These are phyloP conservation scores for Coccomyxa sp. DNA, from an alignment of 139 green algal species.

Conservation along the genomic window DNA sequence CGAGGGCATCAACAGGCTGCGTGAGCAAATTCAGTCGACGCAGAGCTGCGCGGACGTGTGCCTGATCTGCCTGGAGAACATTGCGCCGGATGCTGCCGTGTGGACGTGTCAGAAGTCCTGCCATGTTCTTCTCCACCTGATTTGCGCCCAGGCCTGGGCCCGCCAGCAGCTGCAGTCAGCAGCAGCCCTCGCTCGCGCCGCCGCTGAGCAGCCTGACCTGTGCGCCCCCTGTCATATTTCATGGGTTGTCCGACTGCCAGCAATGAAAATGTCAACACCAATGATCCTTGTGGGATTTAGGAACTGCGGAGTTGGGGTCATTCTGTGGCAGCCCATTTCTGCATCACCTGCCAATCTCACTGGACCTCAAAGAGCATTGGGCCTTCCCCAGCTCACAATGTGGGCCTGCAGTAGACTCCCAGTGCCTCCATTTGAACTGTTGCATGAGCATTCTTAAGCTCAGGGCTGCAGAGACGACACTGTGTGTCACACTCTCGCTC, in stretches of 20 bases:
- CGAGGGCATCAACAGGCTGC: constrained; percentile 40
- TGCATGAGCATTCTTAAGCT: background rate
- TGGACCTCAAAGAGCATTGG: too few relatives aligned
- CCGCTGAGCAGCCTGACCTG: constrained; percentile 1
- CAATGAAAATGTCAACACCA: background rate
- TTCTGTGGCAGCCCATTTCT: too few relatives aligned
- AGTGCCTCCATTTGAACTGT: too few relatives aligned
- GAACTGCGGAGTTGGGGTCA: background rate
- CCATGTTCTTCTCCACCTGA: constrained; percentile 64
- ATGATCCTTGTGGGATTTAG: background rate
- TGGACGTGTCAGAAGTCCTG: constrained; percentile 62
- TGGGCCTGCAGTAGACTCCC: too few relatives aligned
- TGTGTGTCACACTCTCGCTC: too few relatives aligned
- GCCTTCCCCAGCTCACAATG: too few relatives aligned
- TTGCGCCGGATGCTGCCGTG: constrained; percentile 19
- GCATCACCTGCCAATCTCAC: too few relatives aligned
- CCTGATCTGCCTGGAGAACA: constrained; percentile 53
- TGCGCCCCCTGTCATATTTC: background rate
- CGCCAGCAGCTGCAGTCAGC: constrained; percentile 49
- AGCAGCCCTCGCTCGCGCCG: constrained; percentile 10
- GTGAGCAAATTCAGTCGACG: constrained; percentile 40
- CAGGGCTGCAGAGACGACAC: too few relatives aligned
- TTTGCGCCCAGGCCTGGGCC: constrained; percentile 72
- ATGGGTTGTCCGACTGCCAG: background rate
- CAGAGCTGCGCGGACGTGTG: constrained; percentile 42